These are phyloP conservation scores for Paragyromitra xinjiangensis DNA, from an alignment of 495 filamentous ascomycete genomes.

Conservation along the genomic window DNA sequence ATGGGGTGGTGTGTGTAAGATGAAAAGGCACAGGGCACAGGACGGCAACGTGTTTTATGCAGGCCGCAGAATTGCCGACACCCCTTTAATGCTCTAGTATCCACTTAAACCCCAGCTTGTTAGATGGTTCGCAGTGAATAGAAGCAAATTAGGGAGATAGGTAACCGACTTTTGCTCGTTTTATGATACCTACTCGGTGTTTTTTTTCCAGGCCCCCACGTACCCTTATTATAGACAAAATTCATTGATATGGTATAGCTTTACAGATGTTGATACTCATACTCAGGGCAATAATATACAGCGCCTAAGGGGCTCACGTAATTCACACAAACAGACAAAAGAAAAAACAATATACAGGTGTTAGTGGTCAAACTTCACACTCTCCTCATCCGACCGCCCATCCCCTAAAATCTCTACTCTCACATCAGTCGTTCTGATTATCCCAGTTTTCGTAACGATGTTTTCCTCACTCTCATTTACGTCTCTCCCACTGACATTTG, in stretches of 20 bases:
- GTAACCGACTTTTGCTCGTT: neutral
- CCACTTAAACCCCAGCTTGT: neutral
- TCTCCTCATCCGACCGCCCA: conserved; percentile 13
- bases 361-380: conserved; percentile 23
- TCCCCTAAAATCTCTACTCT: conserved; percentile 47
- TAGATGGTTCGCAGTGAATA: neutral
- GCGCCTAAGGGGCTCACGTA: neutral
- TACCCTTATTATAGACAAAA: neutral
- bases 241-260: neutral
- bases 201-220: neutral
- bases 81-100: neutral
- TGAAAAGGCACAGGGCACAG: neutral
- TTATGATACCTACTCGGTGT: neutral
- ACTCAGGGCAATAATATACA: conserved; percentile 1
- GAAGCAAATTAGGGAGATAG: neutral
- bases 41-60: conserved; percentile 20
- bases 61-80: conserved; percentile 4
- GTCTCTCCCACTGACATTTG: conserved; percentile 33
- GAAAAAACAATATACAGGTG: neutral
- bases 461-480: conserved; percentile 52
- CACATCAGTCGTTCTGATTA: conserved; percentile 54
- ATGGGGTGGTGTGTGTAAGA: neutral
- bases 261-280: neutral
- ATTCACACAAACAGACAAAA: conserved; percentile 4
- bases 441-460: conserved; percentile 45